These are phyloP conservation scores for Leonotis leonurus DNA, from an alignment of 257 asterid genomes.

Conservation along the genomic window DNA sequence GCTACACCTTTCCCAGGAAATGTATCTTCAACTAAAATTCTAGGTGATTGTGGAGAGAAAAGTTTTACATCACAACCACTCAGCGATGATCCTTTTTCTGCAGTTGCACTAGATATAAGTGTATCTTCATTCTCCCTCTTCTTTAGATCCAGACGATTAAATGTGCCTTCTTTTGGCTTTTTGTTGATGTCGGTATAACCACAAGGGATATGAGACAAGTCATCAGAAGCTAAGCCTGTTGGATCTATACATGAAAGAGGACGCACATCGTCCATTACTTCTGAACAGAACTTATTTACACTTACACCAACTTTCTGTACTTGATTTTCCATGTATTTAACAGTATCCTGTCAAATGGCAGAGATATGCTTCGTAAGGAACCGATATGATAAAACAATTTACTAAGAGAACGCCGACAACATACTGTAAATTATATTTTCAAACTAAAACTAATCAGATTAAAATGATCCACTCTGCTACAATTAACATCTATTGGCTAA, in stretches of 20 bases:
- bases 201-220: constrained; percentile 41
- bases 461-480: no score
- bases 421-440: no score
- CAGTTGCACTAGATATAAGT: no score
- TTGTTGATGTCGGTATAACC: constrained; percentile 29
- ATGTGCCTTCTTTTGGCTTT: constrained; percentile 28
- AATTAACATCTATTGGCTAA: not conserved
- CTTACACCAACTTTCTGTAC: constrained; percentile 70
- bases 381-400: no score
- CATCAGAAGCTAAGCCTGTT: constrained; percentile 41
- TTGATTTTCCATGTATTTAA: constrained; percentile 72
- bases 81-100: no score
- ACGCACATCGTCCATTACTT: constrained; percentile 60
- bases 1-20: constrained; percentile 22
- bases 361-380: no score
- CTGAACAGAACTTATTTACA: constrained; percentile 73
- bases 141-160: constrained; percentile 11
- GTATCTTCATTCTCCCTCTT: constrained; percentile 33
- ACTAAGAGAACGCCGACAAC: no score
- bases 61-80: constrained; percentile 19
- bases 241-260: constrained; percentile 48
- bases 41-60: constrained; percentile 16
- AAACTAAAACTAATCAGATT: no score
- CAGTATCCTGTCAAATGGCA: constrained; percentile 52
- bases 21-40: constrained; percentile 21